Base-by-base conservation (phyloP, 2,329 filamentous ascomycete genomes). In the Colletotrichum trifolii region DNA sequence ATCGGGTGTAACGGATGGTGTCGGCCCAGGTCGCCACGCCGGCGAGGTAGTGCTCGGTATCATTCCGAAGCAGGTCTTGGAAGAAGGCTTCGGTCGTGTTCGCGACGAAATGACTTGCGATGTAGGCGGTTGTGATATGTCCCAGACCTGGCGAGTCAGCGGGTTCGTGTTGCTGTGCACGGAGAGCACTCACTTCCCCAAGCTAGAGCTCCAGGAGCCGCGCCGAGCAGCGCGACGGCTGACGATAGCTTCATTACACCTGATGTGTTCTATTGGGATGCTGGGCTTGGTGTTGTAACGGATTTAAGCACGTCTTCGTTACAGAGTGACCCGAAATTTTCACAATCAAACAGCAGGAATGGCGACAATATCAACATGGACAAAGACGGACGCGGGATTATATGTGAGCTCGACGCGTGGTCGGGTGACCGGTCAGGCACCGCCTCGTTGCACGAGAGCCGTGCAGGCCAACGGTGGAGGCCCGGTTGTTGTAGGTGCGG, bases 21-120 rank as follows among this genome's bases (percentile, higher is more conserved):
- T 91, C 89, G 36, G 89, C 88, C 89, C 89, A 91, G 9, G 87
- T 87, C 3, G 89, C 88, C 3, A 90, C 83, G 61, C 82, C 82
- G 52, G 88, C 87, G 34, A 91, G 81, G 71, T 89, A 90, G 70
- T 87, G 82, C 60, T 78, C 75, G 2, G 83, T 83, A 40, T 83
- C 73, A 73, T 85, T 86, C 67, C 81, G 76, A 46, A 91, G 80
- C 54, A 91, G 78, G 5, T 77, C 73, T 72, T 90, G 83, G 71
- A 91, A 85, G 73, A 85, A 86, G 43, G 77, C 67, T 25, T 85
- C 79, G 12, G 88, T 91, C 36, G 81, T 74, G 40, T 84, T 80
- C 58, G 83, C 76, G 54, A 91, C 86, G 70, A 90, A 86, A 72
- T 83, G 83, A 69, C 81, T 83, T 10, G 89, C 88, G 25, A 91